These are phyloP conservation scores for Boletus insuetus DNA, from an alignment of 768 basidiomycete species.

Conservation along the genomic window DNA sequence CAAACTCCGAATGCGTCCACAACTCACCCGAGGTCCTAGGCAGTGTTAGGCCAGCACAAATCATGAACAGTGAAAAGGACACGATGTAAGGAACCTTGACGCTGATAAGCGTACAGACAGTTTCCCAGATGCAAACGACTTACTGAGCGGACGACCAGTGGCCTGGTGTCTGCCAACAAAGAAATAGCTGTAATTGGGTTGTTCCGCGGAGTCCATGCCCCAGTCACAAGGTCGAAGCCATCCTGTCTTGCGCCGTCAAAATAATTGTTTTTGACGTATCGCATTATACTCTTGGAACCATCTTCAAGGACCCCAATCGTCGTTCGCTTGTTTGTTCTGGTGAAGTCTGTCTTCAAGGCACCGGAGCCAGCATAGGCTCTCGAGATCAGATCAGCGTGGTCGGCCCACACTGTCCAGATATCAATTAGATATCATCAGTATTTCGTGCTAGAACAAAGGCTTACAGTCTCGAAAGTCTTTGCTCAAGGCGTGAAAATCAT, in stretches of 20 bases:
- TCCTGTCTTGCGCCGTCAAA: constrained; percentile 94
- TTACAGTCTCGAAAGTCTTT: constrained; percentile 85
- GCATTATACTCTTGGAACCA: constrained; percentile 75
- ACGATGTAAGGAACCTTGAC: constrained; percentile 79
- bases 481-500: constrained; percentile 78
- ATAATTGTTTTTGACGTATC: constrained; percentile 96
- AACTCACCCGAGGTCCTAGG: constrained; percentile 82
- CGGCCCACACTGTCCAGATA: constrained; percentile 80
- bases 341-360: constrained; percentile 95
- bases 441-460: constrained; percentile 25
- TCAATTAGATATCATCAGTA: constrained; percentile 5
- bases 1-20: not conserved
- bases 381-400: constrained; percentile 90
- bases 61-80: constrained; percentile 83
- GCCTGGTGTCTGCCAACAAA: constrained; percentile 73
- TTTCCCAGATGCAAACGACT: constrained; percentile 27
- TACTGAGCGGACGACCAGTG: constrained; percentile 82
- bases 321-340: constrained; percentile 88
- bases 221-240: constrained; percentile 92
- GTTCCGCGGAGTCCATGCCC: constrained; percentile 82
- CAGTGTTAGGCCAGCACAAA: constrained; percentile 80
- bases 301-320: constrained; percentile 79
- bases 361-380: constrained; percentile 93
- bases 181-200: constrained; percentile 68
- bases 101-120: constrained; percentile 1